Evolutionary conservation across 306 rosid genomes (phyloP).

Genomic region (Benincasa hispida): DNA sequence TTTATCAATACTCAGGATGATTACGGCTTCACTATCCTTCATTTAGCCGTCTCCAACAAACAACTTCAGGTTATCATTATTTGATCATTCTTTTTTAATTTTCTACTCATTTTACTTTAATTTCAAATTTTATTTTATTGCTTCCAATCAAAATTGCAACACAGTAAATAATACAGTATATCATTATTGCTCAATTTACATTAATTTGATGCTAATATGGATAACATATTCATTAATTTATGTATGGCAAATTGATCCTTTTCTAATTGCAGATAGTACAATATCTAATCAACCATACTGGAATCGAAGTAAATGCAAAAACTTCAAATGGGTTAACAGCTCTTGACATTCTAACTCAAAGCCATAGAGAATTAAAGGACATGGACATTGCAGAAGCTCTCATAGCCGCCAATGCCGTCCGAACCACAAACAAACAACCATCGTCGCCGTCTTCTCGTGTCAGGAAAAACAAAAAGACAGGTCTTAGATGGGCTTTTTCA

Average conservation of each 20-base stretch:
- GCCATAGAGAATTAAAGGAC: neutral
- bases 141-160: no score
- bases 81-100: no score
- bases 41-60: slow-evolving; percentile 14
- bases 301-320: slow-evolving; percentile 13
- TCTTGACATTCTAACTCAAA: slow-evolving; percentile 12
- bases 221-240: no score
- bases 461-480: neutral
- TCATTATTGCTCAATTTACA: no score
- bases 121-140: no score
- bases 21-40: slow-evolving; percentile 19
- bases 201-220: no score
- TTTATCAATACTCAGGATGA: slow-evolving; percentile 9
- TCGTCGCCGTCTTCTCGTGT: neutral
- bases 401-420: neutral
- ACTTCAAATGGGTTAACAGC: slow-evolving; percentile 16
- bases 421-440: neutral
- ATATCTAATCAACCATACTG: neutral
- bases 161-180: no score
- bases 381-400: neutral
- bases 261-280: slow-evolving; percentile 5
- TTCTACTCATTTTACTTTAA: no score
- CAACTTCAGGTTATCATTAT: slow-evolving; percentile 4
- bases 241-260: no score
- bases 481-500: neutral